These are phyloP conservation scores for Cucumis hystrix DNA, from an alignment of 306 rosid species.

Conservation along the genomic window DNA sequence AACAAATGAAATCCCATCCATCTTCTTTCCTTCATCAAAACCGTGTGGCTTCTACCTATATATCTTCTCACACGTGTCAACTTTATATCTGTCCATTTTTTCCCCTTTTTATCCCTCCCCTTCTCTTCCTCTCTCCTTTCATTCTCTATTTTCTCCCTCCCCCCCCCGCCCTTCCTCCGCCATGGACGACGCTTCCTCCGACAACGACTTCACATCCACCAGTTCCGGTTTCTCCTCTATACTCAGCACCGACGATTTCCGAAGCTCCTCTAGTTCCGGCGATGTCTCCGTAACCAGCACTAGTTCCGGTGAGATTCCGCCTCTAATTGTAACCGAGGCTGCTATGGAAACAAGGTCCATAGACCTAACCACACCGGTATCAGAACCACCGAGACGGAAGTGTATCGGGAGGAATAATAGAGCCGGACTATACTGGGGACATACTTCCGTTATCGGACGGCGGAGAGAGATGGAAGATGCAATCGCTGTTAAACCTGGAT, in stretches of 20 bases:
- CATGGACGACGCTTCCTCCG: neutral
- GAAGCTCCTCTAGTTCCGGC: constrained; percentile 28
- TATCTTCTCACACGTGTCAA: constrained; percentile 50
- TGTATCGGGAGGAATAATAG: constrained; percentile 55
- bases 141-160: neutral
- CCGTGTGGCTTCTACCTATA: constrained; percentile 45
- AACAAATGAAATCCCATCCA: neutral
- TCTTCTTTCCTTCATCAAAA: constrained; percentile 2
- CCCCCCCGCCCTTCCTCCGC: neutral
- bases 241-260: constrained; percentile 9
- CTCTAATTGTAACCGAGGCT: constrained; percentile 1
- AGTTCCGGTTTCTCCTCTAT: constrained; percentile 30
- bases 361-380: neutral
- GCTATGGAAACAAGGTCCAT: neutral
- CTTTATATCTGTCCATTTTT: constrained; percentile 15
- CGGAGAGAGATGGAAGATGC: constrained; percentile 80
- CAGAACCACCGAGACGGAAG: constrained; percentile 22
- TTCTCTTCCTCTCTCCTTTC: neutral
- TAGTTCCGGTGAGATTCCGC: constrained; percentile 51
- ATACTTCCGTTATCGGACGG: constrained; percentile 56
- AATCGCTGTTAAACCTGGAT: constrained; percentile 47
- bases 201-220: constrained; percentile 18
- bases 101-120: constrained; percentile 25
- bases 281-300: constrained; percentile 34
- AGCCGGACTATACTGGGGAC: constrained; percentile 42